A percentile compares a stretch with the other conserved stretches of the same genome.
Evolutionary conservation across 805 yeast genomes (phyloP).

Genomic region (Tetrapisispora pingtungensis): DNA sequence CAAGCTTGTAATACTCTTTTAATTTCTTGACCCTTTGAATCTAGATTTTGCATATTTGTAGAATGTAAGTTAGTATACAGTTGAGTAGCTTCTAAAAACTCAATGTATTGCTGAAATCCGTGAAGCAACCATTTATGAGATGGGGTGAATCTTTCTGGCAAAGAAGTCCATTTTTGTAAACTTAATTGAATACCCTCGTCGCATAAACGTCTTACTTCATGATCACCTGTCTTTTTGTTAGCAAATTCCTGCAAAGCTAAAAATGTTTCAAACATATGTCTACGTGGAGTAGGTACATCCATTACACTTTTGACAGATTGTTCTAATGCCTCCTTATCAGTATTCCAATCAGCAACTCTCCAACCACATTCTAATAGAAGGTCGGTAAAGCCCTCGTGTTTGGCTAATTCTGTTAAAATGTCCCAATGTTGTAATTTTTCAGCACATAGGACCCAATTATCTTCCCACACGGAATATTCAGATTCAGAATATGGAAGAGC

Average conservation of each 20-base stretch:
- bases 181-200: conserved; percentile 96
- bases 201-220: conserved; percentile 74
- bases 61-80: conserved; percentile 79
- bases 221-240: conserved; percentile 77
- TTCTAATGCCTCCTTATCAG: conserved; percentile 88
- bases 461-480: conserved; percentile 96
- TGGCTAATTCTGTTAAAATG: conserved; percentile 86
- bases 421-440: conserved; percentile 98
- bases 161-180: conserved; percentile 82
- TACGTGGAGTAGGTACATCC: conserved; percentile 97
- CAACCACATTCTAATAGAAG: conserved; percentile 95
- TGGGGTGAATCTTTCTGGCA: conserved; percentile 62
- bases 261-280: conserved; percentile 93
- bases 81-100: conserved; percentile 94
- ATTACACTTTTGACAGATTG: conserved; percentile 90
- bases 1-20: conserved; percentile 93
- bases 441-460: conserved; percentile 95
- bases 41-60: conserved; percentile 87
- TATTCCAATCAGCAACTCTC: conserved; percentile 98
- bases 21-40: conserved; percentile 85
- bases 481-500: conserved; percentile 91
- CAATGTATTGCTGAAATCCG: conserved; percentile 94
- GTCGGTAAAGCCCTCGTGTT: conserved; percentile 96
- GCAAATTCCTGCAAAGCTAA: conserved; percentile 87
- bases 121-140: conserved; percentile 88